A percentile compares a stretch with the other conserved stretches of the same genome.
phyloP scores from a whole-genome alignment of 345 rosid species.

The Ceriops decandra region DNA sequence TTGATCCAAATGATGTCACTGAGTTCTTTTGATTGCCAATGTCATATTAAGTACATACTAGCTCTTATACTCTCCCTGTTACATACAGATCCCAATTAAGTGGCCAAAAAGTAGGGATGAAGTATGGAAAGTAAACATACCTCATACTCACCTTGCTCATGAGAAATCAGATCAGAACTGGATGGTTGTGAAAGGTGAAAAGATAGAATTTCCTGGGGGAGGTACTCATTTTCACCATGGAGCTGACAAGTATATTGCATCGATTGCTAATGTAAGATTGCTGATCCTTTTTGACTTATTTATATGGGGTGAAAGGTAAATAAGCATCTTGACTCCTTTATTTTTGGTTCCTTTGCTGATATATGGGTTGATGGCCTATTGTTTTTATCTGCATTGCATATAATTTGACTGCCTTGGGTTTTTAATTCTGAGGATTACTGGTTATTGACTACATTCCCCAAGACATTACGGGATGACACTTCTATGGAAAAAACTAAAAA shows the following conservation, averaged over 20 bases:
- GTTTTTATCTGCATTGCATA: not conserved
- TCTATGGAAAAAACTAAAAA: conserved; percentile 60
- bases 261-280: conserved; percentile 79
- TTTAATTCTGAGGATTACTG: conserved; percentile 23
- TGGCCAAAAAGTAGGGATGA: conserved; percentile 99
- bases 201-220: conserved; percentile 86
- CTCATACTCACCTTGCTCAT: conserved; percentile 97
- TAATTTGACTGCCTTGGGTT: conserved; percentile 1
- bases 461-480: conserved; percentile 79
- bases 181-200: conserved; percentile 99
- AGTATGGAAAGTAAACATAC: conserved; percentile 98
- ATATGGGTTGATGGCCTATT: not conserved
- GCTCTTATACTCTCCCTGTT: not conserved
- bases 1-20: not conserved
- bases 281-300: conserved; percentile 7
- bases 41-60: conserved; percentile 3
- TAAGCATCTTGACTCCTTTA: not conserved
- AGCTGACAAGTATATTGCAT: conserved; percentile 93
- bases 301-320: not conserved
- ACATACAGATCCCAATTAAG: conserved; percentile 77
- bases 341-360: not conserved
- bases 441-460: conserved; percentile 25
- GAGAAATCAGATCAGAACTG: conserved; percentile 99
- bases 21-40: not conserved
- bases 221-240: conserved; percentile 99